Evolutionary conservation across 768 basidiomycete genomes (phyloP), one percentile per base, ranked within the genome.

Genomic region (Boletus subcaerulescens): DNA sequence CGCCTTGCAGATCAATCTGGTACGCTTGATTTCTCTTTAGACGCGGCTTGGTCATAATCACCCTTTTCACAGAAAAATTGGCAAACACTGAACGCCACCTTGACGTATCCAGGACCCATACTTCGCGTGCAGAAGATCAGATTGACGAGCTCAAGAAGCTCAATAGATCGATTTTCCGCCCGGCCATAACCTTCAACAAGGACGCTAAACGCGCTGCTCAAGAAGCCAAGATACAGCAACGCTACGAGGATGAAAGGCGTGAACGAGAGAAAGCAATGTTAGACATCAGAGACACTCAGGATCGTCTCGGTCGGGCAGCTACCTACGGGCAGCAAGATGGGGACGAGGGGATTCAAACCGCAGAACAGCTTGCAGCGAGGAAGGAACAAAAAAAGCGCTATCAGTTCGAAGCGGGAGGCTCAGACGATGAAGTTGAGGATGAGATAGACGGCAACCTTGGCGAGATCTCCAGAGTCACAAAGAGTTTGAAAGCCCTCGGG

Each of bases 1-100:
- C 89, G 84, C 65, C 80, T 99, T 9, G 95, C 91, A 11, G 87
- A 91, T 62, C 96, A 99, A 74, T 98, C 95, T 22, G 96, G 96
- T 96, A 57, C 26, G 83, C 68, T 14, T 46, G 12, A 31, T 4
- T 17, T n/a, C 3, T 38, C 13, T 52, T 10, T 41, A 15, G 48
- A 8, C 39, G 9, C 32, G 31, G 57, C 12, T 43, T 49, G 0
- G 36, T 45, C 50, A 38, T 53, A 38, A 33, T 24, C 22, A 20
- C 17, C 20, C 4, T 53, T 35, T 39, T 45, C 12, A 36, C 35
- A 91, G 89, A 91, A 73, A 88, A 86, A 73, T 74, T 99, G 60
- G 95, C 92, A 26, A 92, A 92, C 68, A 97, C 96, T 29, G 94
- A 98, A 71, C 87, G 92, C 53, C 91, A 98, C 73, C 81, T 98